Percentiles rank a stretch among this genome's conserved stretches.
Evolutionary conservation across 192 early-diverging fungal genomes (phyloP).

Genomic region (Backusella westeae): DNA sequence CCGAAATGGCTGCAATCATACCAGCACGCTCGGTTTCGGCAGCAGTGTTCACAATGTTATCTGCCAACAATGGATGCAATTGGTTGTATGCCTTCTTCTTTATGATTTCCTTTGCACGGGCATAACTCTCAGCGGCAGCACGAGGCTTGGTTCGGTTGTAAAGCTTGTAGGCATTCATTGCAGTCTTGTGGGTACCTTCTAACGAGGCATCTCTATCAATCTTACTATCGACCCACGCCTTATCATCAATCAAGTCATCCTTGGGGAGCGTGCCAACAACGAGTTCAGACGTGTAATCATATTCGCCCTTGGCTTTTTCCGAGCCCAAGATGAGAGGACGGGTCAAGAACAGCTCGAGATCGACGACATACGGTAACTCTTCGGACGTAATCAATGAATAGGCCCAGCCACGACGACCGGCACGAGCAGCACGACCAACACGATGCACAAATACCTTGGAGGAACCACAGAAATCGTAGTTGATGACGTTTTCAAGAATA

Average conservation of each 20-base stretch:
- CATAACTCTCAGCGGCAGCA: constrained; percentile 84
- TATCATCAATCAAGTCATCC: constrained; percentile 63
- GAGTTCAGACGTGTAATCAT: constrained; percentile 77
- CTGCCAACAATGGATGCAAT: constrained; percentile 71
- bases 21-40: constrained; percentile 61
- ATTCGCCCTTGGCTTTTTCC: constrained; percentile 22
- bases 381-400: constrained; percentile 86
- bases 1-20: constrained; percentile 72
- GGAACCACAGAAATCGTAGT: constrained; percentile 92
- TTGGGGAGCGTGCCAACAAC: constrained; percentile 77
- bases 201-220: constrained; percentile 63
- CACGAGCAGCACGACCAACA: constrained; percentile 94
- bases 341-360: constrained; percentile 89
- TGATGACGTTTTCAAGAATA: constrained; percentile 94
- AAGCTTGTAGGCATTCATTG: constrained; percentile 83
- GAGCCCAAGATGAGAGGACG: constrained; percentile 57
- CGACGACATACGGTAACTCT: constrained; percentile 90
- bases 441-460: constrained; percentile 97
- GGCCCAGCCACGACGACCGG: constrained; percentile 90
- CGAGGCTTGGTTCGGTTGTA: constrained; percentile 80
- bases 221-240: constrained; percentile 69
- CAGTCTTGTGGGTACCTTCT: constrained; percentile 59
- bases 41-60: constrained; percentile 5
- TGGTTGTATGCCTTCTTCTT: constrained; percentile 57
- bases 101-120: constrained; percentile 83